Conservation (phyloP, 2,329 filamentous ascomycete genomes). For the Aspergillus hortae region DNA sequence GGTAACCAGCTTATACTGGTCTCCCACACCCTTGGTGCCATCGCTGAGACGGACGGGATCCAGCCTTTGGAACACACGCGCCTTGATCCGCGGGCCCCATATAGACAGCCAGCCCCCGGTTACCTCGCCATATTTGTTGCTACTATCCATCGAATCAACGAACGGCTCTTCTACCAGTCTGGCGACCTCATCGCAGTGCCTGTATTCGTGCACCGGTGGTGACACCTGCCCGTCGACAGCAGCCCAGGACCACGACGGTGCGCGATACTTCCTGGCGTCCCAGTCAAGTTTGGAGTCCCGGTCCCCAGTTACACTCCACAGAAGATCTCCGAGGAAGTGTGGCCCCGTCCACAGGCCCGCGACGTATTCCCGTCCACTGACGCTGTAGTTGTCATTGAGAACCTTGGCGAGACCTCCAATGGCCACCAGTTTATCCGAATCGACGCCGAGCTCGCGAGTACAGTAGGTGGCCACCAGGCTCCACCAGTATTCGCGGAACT, state of each 20-base stretch:
- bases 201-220: neutral
- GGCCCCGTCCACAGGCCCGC: neutral
- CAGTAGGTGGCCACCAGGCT: neutral
- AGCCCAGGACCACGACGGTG: neutral
- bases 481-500: neutral
- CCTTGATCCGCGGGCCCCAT: neutral
- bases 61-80: neutral
- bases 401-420: neutral
- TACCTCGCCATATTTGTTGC: neutral
- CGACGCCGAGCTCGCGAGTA: neutral
- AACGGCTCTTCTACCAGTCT: no score
- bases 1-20: neutral
- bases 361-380: neutral
- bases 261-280: neutral
- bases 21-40: neutral
- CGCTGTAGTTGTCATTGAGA: neutral
- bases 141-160: no score
- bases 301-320: neutral
- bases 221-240: neutral
- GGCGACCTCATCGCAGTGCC: neutral
- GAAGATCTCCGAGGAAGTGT: neutral
- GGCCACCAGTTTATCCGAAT: neutral
- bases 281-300: neutral
- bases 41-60: neutral
- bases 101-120: neutral